These are phyloP conservation scores for Remersonia thermophila DNA, from an alignment of 2,329 filamentous ascomycete genomes.

Conservation along the genomic window DNA sequence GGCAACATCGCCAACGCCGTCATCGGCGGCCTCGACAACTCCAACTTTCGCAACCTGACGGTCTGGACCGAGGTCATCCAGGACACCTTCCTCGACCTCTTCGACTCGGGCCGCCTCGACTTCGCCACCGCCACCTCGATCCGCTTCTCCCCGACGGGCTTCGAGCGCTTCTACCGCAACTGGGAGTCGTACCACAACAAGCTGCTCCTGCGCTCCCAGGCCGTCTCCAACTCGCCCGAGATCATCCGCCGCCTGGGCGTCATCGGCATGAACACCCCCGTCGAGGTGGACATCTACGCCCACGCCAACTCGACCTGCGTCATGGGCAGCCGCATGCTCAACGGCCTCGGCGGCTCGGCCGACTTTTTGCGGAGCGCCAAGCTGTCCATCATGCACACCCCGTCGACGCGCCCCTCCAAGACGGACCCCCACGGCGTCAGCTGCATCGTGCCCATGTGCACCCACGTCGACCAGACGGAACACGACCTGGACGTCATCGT, in stretches of 20 bases:
- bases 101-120: conserved; percentile 76
- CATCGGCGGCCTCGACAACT: conserved; percentile 67
- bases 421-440: conserved; percentile 69
- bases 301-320: conserved; percentile 87
- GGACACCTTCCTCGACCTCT: conserved; percentile 85
- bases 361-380: conserved; percentile 71
- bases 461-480: conserved; percentile 85
- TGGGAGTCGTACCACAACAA: conserved; percentile 72
- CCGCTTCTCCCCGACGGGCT: conserved; percentile 81
- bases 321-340: conserved; percentile 78
- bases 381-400: conserved; percentile 91
- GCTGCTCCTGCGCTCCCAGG: conserved; percentile 75
- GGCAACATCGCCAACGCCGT: conserved; percentile 92
- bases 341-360: conserved; percentile 69
- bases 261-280: conserved; percentile 91
- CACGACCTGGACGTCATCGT: conserved; percentile 86
- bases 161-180: conserved; percentile 79
- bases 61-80: conserved; percentile 93
- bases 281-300: conserved; percentile 89
- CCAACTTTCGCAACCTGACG: conserved; percentile 76
- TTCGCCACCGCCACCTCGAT: conserved; percentile 85
- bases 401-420: conserved; percentile 67
- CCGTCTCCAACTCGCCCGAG: conserved; percentile 80
- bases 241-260: conserved; percentile 78
- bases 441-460: conserved; percentile 90